Base-by-base conservation (phyloP, 106 monocot genomes). In the Vanilla planifolia region DNA sequence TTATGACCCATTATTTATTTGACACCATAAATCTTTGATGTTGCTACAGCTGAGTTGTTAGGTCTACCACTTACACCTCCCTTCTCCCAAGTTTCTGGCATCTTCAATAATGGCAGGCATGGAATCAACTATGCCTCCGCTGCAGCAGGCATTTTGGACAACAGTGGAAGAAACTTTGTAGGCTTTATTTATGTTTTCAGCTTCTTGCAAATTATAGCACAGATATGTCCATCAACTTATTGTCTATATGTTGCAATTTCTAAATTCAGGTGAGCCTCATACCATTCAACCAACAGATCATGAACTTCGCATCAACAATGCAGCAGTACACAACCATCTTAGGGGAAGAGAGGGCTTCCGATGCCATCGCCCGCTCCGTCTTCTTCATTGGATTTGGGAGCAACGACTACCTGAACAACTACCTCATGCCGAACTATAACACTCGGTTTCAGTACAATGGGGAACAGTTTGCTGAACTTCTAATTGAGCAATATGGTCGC, bases 401-500 rank as follows among this genome's bases (percentile, higher is more conserved):
- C 82, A 94, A 94, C 25, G 93, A 89, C 77, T 89, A 85, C 77
- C 80, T 89, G 16, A 94, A 94, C 72, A 89, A 94, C 82, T 94
- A 94, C 64, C 82, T 94, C 21, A 59, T 80, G 75, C 89, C 93
- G n/a, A 86, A 85, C 72, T 89, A 85, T 62, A 62, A 80, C 77
- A 85, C 93, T 26, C 70, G 81, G 34, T 73, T 65, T 40, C 77
- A 83, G 61, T 94, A 83, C 80, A 69, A 82, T 27, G 64, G 64
- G n/a, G 70, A 77, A 17, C 89, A 89, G 80, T 94, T 64, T 42
- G 55, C 89, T 32, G 80, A 82, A 8, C 77, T 94, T 35, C 62
- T 89, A 21, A 74, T 83, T 29, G 72, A 67, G 27, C 79, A 80
- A 48, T 85, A 75, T 70, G 35, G 50, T 61, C 64, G 62, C 14